Conservation (phyloP, 805 yeast species). For the Suhomyces pyralidae region DNA sequence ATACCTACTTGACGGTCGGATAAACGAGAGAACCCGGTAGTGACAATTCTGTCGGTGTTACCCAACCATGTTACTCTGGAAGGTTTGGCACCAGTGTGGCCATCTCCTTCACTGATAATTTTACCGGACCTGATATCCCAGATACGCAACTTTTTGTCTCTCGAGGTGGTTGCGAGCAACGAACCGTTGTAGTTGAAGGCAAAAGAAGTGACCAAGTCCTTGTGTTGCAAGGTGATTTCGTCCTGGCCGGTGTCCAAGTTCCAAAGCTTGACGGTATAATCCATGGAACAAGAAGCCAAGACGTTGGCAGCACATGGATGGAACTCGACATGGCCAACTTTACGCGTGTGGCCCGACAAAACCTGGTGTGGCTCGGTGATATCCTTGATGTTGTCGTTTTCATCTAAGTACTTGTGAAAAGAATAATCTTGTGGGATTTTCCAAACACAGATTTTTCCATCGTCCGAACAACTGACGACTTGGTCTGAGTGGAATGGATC, state of each 20-base stretch:
- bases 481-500: slow-evolving; percentile 81
- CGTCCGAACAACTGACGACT: slow-evolving; percentile 27
- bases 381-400: slow-evolving; percentile 59
- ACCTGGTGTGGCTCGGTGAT: slow-evolving; percentile 62
- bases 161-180: slow-evolving; percentile 78
- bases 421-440: slow-evolving; percentile 80
- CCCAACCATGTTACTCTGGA: slow-evolving; percentile 91
- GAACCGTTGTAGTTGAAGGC: slow-evolving; percentile 89
- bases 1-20: slow-evolving; percentile 94
- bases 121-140: slow-evolving; percentile 86
- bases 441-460: slow-evolving; percentile 73
- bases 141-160: slow-evolving; percentile 85
- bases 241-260: slow-evolving; percentile 73
- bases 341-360: slow-evolving; percentile 83
- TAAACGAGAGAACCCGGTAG: slow-evolving; percentile 91
- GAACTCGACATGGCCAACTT: slow-evolving; percentile 87
- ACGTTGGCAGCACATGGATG: slow-evolving; percentile 88
- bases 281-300: slow-evolving; percentile 86
- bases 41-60: slow-evolving; percentile 73
- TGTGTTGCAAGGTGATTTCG: slow-evolving; percentile 72
- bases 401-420: slow-evolving; percentile 55
- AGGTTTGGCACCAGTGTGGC: slow-evolving; percentile 91
- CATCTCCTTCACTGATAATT: slow-evolving; percentile 76
- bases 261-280: slow-evolving; percentile 91
- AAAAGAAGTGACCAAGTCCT: slow-evolving; percentile 90